Conservation (phyloP, 2,329 filamentous ascomycete genomes). For the Aspergillus oerlinghausenensis region DNA sequence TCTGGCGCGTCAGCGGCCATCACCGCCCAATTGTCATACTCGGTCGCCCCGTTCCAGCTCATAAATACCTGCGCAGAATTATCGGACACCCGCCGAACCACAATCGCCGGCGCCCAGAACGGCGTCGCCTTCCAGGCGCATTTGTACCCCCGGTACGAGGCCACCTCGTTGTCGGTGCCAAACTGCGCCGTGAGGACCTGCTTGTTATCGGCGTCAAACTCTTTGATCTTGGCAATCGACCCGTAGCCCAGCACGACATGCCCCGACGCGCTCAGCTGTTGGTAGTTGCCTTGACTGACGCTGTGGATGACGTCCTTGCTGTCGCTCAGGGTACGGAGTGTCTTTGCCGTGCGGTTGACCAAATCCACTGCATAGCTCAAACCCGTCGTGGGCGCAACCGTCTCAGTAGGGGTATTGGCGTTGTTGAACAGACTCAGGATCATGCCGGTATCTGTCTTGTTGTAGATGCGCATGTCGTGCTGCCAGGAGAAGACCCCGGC, state of each 20-base stretch:
- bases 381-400: constrained; percentile 17
- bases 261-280: constrained; percentile 18
- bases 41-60: constrained; percentile 39
- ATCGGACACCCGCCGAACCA: constrained; percentile 12
- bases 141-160: constrained; percentile 35
- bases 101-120: constrained; percentile 23
- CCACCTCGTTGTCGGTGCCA: constrained; percentile 23
- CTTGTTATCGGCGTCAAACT: constrained; percentile 29
- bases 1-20: constrained; percentile 20
- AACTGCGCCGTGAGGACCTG: constrained; percentile 31
- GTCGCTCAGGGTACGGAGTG: constrained; percentile 20
- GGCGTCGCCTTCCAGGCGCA: constrained; percentile 31
- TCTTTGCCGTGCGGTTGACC: constrained; percentile 18
- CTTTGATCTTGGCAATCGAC: constrained; percentile 32
- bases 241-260: constrained; percentile 34
- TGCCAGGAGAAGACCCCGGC: constrained; percentile 27
- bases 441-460: constrained; percentile 29
- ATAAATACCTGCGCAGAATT: constrained; percentile 25
- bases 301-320: constrained; percentile 20
- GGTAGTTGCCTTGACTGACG: constrained; percentile 28
- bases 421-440: constrained; percentile 31
- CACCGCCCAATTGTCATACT: constrained; percentile 34
- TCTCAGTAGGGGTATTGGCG: constrained; percentile 22
- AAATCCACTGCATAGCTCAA: constrained; percentile 20
- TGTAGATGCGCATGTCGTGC: constrained; percentile 34